A percentile compares a stretch with the other conserved stretches of the same genome.
phyloP scores from a whole-genome alignment of 78 protist genomes.

The Protostelium mycophagum region DNA sequence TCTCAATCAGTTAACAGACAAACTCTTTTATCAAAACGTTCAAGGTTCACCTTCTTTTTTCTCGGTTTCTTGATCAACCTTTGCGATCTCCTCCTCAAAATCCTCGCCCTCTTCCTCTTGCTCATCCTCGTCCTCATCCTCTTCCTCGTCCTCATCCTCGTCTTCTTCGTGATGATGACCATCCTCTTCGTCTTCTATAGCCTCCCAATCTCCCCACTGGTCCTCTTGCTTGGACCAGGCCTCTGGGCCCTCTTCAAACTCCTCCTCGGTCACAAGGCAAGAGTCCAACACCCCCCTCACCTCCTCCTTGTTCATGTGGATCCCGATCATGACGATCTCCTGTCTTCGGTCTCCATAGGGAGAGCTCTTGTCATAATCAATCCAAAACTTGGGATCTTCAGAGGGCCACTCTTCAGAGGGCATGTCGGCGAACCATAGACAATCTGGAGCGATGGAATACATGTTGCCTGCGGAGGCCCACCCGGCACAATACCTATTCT shows the following conservation, averaged over 20 bases:
- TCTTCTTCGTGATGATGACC: neutral
- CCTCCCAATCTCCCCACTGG: neutral
- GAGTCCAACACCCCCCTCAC: neutral
- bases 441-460: neutral
- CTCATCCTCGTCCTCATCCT: neutral
- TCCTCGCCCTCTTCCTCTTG: neutral
- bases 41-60: no score
- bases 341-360: conserved; percentile 56
- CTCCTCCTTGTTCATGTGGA: neutral
- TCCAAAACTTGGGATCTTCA: conserved; percentile 1
- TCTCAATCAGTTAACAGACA: no score
- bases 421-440: conserved; percentile 46
- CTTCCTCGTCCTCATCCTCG: neutral
- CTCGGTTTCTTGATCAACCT: no score
- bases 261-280: neutral
- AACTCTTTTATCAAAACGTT: no score
- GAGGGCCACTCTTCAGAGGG: conserved; percentile 33
- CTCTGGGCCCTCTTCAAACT: neutral
- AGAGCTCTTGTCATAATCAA: neutral
- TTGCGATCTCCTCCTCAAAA: no score
- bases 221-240: neutral
- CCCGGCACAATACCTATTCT: neutral
- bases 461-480: neutral
- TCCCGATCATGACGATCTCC: conserved; percentile 90
- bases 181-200: neutral